Percentiles rank a stretch among this genome's conserved stretches.
These are phyloP conservation scores for Mitragyna speciosa DNA, from an alignment of 257 asterid species.

Conservation along the genomic window DNA sequence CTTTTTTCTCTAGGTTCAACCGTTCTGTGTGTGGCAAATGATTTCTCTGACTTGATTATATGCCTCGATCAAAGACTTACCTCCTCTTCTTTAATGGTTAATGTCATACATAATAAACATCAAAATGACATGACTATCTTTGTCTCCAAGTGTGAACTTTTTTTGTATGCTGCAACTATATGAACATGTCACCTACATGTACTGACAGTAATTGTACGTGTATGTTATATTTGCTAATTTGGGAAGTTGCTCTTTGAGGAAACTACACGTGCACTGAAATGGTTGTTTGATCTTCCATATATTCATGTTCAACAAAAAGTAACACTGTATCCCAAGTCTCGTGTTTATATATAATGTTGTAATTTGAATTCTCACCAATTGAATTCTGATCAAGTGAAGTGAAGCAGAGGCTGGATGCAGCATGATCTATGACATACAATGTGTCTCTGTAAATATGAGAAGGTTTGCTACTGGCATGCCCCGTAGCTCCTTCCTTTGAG, in stretches of 20 bases:
- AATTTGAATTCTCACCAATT: neutral
- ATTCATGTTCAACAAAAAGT: neutral
- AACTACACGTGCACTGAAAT: neutral
- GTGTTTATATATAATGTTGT: neutral
- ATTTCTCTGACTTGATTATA: neutral
- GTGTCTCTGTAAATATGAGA: too few species aligned
- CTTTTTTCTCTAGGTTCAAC: neutral
- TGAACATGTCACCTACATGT: neutral
- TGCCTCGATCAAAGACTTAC: neutral
- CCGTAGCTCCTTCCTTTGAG: too few species aligned
- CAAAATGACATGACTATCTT: neutral
- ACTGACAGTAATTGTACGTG: too few species aligned
- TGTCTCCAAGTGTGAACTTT: neutral
- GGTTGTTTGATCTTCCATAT: neutral
- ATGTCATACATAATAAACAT: neutral
- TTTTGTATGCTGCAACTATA: neutral
- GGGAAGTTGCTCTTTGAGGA: neutral
- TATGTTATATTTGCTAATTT: neutral
- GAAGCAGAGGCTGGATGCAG: neutral
- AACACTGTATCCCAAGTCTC: neutral
- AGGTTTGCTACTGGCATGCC: too few species aligned
- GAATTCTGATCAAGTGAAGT: neutral
- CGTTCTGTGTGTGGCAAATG: neutral
- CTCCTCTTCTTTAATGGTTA: neutral
- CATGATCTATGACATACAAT: neutral